Base-by-base conservation (phyloP, 495 filamentous ascomycete genomes). In the Cercophora sp. region DNA sequence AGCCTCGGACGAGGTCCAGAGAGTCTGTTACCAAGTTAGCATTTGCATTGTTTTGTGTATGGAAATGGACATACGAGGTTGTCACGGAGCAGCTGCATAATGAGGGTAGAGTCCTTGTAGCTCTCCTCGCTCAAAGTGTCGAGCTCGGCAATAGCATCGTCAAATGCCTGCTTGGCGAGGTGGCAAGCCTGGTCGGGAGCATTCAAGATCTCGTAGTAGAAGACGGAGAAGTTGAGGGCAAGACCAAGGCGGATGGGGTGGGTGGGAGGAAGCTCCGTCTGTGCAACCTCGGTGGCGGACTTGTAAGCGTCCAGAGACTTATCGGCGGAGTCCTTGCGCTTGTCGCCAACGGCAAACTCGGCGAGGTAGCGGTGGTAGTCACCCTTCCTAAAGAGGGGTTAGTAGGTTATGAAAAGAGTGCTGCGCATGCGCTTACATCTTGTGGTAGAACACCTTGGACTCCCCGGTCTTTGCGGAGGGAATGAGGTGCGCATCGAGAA, bases 391-490 rank as follows among this genome's bases (percentile, higher is more conserved):
- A 72, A 50, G 18, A 15, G 19, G 19, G 11, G 61, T 77, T 57
- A 77, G 63, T 41, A 58, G n/a, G n/a, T n/a, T n/a, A n/a, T n/a
- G n/a, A 49, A 32, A 3, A 8, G 37, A 34, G 23, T 11, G 1
- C 34, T 41, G 40, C 10, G 16, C 35, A 31, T 36, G 13, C 8
- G 76, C 85, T 54, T 70, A 95, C 91, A 98, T 98, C 86, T 98
- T 98, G 87, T 98, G 93, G 81, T 98, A 98, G 79, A 98, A 98
- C 58, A 98, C 93, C 85, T 97, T 97, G 57, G 91, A 96, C 79
- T 98, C 93, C 69, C 94, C 93, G 66, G 82, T 88, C 82, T 95
- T 85, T 60, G 93, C 94, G 59, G 90, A 95, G 51, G 90, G 89
- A 72, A 98, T 97, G 66, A 98, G 78, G 79, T 96, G 90, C 75